Percentiles rank a stretch among this genome's conserved stretches.
Evolutionary conservation across 2,329 filamentous ascomycete genomes (phyloP).

Genomic region (Penicillium oxalicum): DNA sequence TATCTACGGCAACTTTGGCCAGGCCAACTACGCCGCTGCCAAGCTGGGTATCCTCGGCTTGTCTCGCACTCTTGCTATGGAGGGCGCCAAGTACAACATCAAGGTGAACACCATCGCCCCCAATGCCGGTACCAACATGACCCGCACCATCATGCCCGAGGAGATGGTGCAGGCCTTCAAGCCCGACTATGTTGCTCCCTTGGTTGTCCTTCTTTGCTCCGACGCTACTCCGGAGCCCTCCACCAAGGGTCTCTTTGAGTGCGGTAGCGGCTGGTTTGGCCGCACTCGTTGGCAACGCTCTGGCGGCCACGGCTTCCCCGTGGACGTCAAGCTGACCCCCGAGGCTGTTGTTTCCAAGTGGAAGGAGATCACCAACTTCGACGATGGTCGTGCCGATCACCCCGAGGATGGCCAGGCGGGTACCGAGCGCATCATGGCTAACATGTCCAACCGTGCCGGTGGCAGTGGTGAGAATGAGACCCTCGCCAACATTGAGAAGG

Average conservation of each 20-base stretch:
- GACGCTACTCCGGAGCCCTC: constrained; percentile 79
- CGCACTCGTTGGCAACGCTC: constrained; percentile 91
- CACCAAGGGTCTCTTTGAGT: constrained; percentile 87
- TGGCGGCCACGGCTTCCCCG: constrained; percentile 83
- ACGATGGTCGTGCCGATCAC: constrained; percentile 80
- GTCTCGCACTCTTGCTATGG: constrained; percentile 83
- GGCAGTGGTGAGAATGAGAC: constrained; percentile 55
- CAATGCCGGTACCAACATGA: constrained; percentile 95
- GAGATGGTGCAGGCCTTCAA: constrained; percentile 99
- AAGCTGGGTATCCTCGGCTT: constrained; percentile 93
- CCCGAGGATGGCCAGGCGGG: constrained; percentile 73
- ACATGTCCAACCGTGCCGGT: constrained; percentile 70
- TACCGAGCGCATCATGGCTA: constrained; percentile 72
- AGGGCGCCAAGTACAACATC: constrained; percentile 97
- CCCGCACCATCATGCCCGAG: constrained; percentile 85
- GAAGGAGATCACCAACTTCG: constrained; percentile 77
- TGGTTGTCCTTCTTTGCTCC: constrained; percentile 78
- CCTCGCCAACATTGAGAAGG: constrained; percentile 68
- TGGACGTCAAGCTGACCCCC: constrained; percentile 75
- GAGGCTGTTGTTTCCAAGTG: constrained; percentile 74
- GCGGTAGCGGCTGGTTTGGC: constrained; percentile 88
- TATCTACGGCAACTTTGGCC: constrained; percentile 98
- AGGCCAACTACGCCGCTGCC: constrained; percentile 92
- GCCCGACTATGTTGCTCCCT: constrained; percentile 93
- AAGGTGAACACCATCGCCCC: constrained; percentile 96